Evolutionary conservation across 768 basidiomycete species (phyloP), one percentile per base, ranked within the genome.

Genomic region (Boletus vermiculosoides): DNA sequence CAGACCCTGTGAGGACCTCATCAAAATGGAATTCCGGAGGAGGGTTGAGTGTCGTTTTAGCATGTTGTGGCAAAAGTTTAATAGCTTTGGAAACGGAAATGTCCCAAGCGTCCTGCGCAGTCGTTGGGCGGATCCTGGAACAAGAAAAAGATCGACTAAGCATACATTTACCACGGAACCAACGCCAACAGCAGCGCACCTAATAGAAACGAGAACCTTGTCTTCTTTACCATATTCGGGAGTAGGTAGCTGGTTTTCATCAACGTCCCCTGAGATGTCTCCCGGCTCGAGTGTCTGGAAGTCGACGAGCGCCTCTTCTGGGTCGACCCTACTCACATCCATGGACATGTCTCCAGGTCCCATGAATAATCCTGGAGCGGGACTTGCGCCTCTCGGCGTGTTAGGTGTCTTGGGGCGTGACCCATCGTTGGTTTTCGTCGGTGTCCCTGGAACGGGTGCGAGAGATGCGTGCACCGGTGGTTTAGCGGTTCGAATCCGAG

Each of bases 141-240:
- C 15, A 22, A 34, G 28, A 12, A 22, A 31, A 15, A 22, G 9
- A 44, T 37, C 52, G 51, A 37, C 67, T 54, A 20, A 60, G 33
- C 12, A 51, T 8, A 12, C 15, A 10, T 46, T 22, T 15, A 20
- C 28, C 18, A 22, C 10, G 9, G 16, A 10, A 51, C 6, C 9
- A 12, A 42, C 2, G 22, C 7, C n/a, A 15, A 57, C 23, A 23
- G 37, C 49, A 57, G 45, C 61, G 69, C 59, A 90, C 89, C 90
- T 80, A 62, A 94, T 79, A 25, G 91, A 92, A 22, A 93, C 91
- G 70, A 93, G 84, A 45, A 92, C 92, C 69, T 93, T 92, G 70
- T 92, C 90, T 52, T 90, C 83, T 50, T 81, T 83, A n/a, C 87
- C 85, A 57, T 85, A 82, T 50, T 85, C 79, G 1, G 73, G 69